These are phyloP conservation scores for Annulohypoxylon truncatum DNA, from an alignment of 2,329 filamentous ascomycete genomes.

Conservation along the genomic window DNA sequence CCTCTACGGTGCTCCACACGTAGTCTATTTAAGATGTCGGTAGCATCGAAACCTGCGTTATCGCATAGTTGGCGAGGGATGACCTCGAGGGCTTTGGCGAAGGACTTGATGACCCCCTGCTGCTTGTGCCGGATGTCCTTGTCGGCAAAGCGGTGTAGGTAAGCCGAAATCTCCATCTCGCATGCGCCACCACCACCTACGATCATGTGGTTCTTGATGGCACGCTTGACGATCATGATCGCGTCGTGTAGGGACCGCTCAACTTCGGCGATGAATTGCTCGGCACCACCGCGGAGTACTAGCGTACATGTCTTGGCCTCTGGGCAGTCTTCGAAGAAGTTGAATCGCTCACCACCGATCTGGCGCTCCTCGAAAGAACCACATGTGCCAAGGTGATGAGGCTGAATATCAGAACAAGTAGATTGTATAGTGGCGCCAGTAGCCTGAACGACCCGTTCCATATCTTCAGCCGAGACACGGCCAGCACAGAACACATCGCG, in stretches of 20 bases:
- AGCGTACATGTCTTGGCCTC: constrained; percentile 97
- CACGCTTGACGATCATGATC: constrained; percentile 99
- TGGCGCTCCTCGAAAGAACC: constrained; percentile 94
- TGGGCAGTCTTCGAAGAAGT: constrained; percentile 97
- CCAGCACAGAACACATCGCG: constrained; percentile 98
- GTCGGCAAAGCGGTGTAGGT: constrained; percentile 92
- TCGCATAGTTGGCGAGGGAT: constrained; percentile 97
- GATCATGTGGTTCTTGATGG: constrained; percentile 93
- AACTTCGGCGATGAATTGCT: constrained; percentile 99
- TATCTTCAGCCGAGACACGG: constrained; percentile 88
- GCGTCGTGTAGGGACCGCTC: constrained; percentile 98
- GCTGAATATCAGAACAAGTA: constrained; percentile 93
- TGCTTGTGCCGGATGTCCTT: constrained; percentile 94
- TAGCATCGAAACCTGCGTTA: constrained; percentile 98
- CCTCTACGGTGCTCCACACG: constrained; percentile 96
- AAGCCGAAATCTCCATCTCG: constrained; percentile 97
- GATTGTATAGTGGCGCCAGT: constrained; percentile 93
- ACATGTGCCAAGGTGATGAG: constrained; percentile 90
- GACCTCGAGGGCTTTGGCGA: constrained; percentile 96
- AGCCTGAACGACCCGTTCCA: constrained; percentile 95
- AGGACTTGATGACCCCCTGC: constrained; percentile 96
- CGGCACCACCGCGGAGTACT: constrained; percentile 92
- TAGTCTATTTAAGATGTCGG: constrained; percentile 95
- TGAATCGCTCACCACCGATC: constrained; percentile 97
- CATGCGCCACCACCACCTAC: constrained; percentile 93